Percentiles rank a stretch among this genome's conserved stretches.
Evolutionary conservation across 129 eudicot species (phyloP).

Genomic region (Tagetes erecta): DNA sequence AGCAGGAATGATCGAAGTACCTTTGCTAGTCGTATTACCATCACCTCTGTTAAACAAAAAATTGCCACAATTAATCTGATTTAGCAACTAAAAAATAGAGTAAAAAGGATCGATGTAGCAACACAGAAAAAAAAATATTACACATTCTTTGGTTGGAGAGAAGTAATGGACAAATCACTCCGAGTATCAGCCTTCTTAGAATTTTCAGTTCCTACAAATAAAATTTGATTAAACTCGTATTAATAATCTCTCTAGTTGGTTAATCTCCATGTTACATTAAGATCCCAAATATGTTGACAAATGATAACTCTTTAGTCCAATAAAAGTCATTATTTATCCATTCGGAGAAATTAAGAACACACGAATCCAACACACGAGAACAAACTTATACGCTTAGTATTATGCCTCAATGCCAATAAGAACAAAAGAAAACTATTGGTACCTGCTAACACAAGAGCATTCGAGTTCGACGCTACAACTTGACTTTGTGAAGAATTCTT

Average conservation of each 20-base stretch:
- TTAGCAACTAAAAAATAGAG: conserved; percentile 10
- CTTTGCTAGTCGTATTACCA: conserved; percentile 51
- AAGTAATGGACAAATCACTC: conserved; percentile 52
- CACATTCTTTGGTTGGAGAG: conserved; percentile 51
- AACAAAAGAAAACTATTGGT: not conserved
- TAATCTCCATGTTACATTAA: not conserved
- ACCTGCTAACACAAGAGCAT: conserved; percentile 86
- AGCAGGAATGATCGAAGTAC: conserved; percentile 59
- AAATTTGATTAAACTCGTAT: conserved; percentile 8
- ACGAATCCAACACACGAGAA: not conserved
- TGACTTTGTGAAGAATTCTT: conserved; percentile 40
- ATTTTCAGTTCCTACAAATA: conserved; percentile 50
- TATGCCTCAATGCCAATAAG: conserved; percentile 17
- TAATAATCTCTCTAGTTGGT: not conserved
- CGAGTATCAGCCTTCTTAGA: conserved; percentile 58
- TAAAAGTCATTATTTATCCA: not conserved
- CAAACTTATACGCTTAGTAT: not conserved
- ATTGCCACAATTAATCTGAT: conserved; percentile 10
- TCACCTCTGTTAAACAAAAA: conserved; percentile 48
- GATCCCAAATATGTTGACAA: not conserved
- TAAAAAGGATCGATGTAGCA: conserved; percentile 2
- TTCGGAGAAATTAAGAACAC: not conserved
- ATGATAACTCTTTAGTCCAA: not conserved
- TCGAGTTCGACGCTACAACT: conserved; percentile 46
- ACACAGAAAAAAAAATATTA: conserved; percentile 26